Conservation (phyloP, 2,329 filamentous ascomycete species). For the Plectosphaerella sp. region DNA sequence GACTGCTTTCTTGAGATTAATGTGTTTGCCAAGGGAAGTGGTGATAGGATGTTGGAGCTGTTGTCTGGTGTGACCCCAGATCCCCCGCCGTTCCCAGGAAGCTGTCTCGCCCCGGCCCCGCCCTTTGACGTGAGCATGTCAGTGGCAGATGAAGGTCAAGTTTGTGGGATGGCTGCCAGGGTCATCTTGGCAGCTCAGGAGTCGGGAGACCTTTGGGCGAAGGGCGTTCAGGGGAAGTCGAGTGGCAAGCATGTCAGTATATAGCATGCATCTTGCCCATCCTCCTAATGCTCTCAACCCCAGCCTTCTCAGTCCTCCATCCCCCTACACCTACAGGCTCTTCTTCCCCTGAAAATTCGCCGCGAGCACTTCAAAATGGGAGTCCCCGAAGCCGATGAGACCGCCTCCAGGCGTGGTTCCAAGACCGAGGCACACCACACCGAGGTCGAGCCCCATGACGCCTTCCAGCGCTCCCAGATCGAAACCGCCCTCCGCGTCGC, state of each 20-base stretch:
- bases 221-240: not conserved
- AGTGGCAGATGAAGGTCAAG: not conserved
- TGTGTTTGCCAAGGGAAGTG: not conserved
- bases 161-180: not conserved
- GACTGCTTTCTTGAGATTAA: not conserved
- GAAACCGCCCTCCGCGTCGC: not conserved
- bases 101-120: not conserved
- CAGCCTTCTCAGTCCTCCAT: not conserved
- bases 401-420: not conserved
- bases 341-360: not conserved
- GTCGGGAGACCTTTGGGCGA: not conserved
- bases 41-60: not conserved
- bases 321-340: not conserved
- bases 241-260: not conserved
- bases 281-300: not conserved
- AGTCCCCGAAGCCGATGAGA: not conserved
- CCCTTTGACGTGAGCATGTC: not conserved
- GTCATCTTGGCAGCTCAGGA: not conserved
- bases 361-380: not conserved
- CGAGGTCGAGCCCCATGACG: not conserved
- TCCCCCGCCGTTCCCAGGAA: not conserved
- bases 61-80: not conserved
- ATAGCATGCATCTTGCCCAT: not conserved
- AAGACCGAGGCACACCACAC: not conserved
- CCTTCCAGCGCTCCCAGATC: not conserved